These are phyloP conservation scores for Rhynchospora tenuis DNA, from an alignment of 176 grass and related monocot species.

Conservation along the genomic window DNA sequence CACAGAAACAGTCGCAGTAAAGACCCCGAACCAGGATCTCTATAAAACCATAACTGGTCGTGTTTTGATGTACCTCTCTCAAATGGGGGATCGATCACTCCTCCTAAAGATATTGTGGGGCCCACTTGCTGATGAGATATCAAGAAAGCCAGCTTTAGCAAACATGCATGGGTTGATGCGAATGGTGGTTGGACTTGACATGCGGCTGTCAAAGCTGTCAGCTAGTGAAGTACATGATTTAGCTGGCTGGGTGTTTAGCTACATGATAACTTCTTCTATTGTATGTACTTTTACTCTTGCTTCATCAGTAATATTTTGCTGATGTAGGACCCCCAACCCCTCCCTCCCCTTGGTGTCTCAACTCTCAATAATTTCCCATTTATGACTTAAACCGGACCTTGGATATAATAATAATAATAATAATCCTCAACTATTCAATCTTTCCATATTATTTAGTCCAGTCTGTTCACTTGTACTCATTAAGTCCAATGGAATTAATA, in stretches of 20 bases:
- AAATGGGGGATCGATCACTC: constrained; percentile 76
- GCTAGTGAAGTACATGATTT: constrained; percentile 44
- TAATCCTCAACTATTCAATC: not conserved
- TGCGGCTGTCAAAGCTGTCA: constrained; percentile 45
- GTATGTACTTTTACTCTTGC: constrained; percentile 38
- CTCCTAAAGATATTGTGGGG: constrained; percentile 69
- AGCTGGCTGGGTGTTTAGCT: constrained; percentile 43
- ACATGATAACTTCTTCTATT: constrained; percentile 63
- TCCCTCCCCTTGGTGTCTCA: no score
- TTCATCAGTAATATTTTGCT: constrained; percentile 15
- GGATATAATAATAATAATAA: not conserved
- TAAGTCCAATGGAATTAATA: not conserved
- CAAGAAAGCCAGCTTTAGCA: constrained; percentile 40
- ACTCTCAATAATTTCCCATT: not conserved
- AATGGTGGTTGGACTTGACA: constrained; percentile 69
- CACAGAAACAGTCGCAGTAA: not conserved
- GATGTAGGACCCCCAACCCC: not conserved
- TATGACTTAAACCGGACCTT: not conserved
- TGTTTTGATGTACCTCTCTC: constrained; percentile 51
- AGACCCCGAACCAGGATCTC: constrained; percentile 33
- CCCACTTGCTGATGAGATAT: constrained; percentile 51
- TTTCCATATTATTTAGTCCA: not conserved
- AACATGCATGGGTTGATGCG: constrained; percentile 62
- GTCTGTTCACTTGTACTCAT: not conserved
- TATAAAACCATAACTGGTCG: constrained; percentile 40